These are phyloP conservation scores for Plasmodium yoelii DNA, from an alignment of 169 alveolate genomes.

Conservation along the genomic window DNA sequence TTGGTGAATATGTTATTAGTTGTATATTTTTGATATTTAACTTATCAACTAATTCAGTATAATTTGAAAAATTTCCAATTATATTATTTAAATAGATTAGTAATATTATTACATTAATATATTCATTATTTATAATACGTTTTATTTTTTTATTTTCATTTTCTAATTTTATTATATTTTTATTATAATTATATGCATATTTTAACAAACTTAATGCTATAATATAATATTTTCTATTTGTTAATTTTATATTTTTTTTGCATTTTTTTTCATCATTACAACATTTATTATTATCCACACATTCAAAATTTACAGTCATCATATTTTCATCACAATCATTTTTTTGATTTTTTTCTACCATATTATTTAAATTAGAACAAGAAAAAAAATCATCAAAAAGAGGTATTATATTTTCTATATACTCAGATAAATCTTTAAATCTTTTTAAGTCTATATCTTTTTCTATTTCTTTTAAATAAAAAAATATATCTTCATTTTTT, in stretches of 20 bases:
- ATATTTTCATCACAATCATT: background rate
- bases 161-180: conserved; percentile 17
- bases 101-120: conserved; percentile 42
- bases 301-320: background rate
- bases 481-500: too few relatives aligned
- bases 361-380: too few relatives aligned
- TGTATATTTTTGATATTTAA: conserved; percentile 65
- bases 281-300: background rate
- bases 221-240: conserved; percentile 22
- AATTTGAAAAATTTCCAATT: conserved; percentile 48
- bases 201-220: conserved; percentile 39
- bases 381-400: too few relatives aligned
- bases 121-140: conserved; percentile 39
- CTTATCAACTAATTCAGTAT: conserved; percentile 22
- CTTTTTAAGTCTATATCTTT: too few relatives aligned
- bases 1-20: conserved; percentile 47
- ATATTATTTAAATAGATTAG: conserved; percentile 36
- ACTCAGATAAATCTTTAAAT: too few relatives aligned
- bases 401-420: too few relatives aligned
- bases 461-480: too few relatives aligned
- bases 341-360: too few relatives aligned
- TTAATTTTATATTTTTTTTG: conserved; percentile 6
- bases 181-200: conserved; percentile 31
- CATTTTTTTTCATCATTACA: background rate
- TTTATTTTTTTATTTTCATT: conserved; percentile 48